Evolutionary conservation across 2,329 filamentous ascomycete species (phyloP).

Genomic region (Dothistroma pini): DNA sequence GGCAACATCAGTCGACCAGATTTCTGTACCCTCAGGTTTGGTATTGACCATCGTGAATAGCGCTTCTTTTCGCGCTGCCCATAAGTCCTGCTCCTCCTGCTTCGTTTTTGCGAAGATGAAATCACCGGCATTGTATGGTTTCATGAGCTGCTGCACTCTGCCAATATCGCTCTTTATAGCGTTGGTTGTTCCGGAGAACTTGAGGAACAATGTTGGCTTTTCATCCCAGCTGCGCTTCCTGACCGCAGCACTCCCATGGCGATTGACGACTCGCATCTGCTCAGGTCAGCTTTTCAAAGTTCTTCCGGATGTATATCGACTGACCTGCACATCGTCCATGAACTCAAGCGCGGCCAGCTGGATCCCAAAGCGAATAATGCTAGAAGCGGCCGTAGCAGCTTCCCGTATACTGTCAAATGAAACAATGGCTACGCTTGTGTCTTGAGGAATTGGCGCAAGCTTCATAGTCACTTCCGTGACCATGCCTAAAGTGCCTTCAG

Average conservation of each 20-base stretch:
- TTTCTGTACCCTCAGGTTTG: slow-evolving; percentile 53
- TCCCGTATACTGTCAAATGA: slow-evolving; percentile 74
- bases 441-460: slow-evolving; percentile 69
- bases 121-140: slow-evolving; percentile 29
- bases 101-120: slow-evolving; percentile 23
- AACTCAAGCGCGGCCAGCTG: slow-evolving; percentile 77
- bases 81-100: slow-evolving; percentile 38
- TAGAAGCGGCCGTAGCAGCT: slow-evolving; percentile 69
- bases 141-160: slow-evolving; percentile 65
- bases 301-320: background rate
- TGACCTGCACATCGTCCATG: slow-evolving; percentile 75
- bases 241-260: slow-evolving; percentile 53
- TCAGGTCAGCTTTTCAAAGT: background rate
- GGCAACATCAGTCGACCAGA: slow-evolving; percentile 61
- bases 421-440: slow-evolving; percentile 74
- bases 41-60: slow-evolving; percentile 60
- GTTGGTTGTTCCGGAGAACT: slow-evolving; percentile 69
- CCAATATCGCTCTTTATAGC: slow-evolving; percentile 73
- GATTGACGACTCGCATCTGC: slow-evolving; percentile 73
- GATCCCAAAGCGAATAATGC: slow-evolving; percentile 70
- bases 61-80: slow-evolving; percentile 59
- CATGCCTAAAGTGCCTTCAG: slow-evolving; percentile 75
- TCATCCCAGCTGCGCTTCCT: slow-evolving; percentile 72
- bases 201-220: slow-evolving; percentile 71
- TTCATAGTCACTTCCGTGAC: slow-evolving; percentile 83